These are phyloP conservation scores for Larix kaempferi DNA, from an alignment of 75 land plant species.

Conservation along the genomic window DNA sequence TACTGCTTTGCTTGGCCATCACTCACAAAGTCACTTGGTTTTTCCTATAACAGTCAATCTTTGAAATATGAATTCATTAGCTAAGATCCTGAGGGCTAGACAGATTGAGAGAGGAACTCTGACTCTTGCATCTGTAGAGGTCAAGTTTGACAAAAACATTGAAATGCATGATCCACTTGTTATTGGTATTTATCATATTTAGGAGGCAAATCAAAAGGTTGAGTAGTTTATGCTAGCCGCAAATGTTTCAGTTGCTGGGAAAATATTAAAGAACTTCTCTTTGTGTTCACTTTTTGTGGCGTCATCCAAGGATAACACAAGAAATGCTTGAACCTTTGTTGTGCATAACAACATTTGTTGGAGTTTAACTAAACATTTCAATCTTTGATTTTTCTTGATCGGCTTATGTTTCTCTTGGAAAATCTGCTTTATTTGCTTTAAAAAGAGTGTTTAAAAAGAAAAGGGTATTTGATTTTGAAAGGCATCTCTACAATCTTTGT, in stretches of 20 bases:
- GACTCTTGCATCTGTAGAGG: slow-evolving; percentile 98
- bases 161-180: slow-evolving; percentile 98
- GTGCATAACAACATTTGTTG: slow-evolving; percentile 74
- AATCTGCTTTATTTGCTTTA: too few relatives aligned
- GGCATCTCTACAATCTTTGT: too few relatives aligned
- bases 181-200: slow-evolving; percentile 87
- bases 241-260: slow-evolving; percentile 90
- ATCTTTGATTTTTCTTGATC: too few relatives aligned
- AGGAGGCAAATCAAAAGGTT: slow-evolving; percentile 96
- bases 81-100: slow-evolving; percentile 93
- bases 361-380: too few relatives aligned
- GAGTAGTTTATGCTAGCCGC: slow-evolving; percentile 99
- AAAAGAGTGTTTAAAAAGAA: too few relatives aligned
- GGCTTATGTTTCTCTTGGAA: too few relatives aligned
- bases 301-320: slow-evolving; percentile 89
- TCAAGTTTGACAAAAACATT: slow-evolving; percentile 95
- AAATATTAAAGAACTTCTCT: slow-evolving; percentile 78
- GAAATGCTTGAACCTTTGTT: slow-evolving; percentile 94
- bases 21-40: slow-evolving; percentile 83
- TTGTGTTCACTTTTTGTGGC: slow-evolving; percentile 75
- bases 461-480: too few relatives aligned
- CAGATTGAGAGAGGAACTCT: slow-evolving; percentile 97
- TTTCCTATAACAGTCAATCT: slow-evolving; percentile 86
- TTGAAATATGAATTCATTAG: slow-evolving; percentile 88
- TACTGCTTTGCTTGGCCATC: too few relatives aligned